Evolutionary conservation across 441 rosid species (phyloP).

Genomic region (Euphorbia schlechtendalii): DNA sequence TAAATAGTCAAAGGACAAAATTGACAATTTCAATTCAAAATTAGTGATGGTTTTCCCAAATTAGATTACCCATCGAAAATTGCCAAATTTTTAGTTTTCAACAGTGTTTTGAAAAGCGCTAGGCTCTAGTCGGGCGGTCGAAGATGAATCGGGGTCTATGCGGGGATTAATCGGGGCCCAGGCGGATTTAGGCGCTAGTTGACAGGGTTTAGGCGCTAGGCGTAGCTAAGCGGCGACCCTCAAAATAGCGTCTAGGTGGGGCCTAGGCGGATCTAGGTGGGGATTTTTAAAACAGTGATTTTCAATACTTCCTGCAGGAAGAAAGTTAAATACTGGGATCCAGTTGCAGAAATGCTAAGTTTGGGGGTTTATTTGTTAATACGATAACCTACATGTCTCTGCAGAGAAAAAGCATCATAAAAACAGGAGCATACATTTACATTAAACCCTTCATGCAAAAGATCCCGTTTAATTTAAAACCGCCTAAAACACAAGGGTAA

Average conservation of each 20-base stretch:
- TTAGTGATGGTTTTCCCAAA: not conserved
- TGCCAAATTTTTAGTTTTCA: not conserved
- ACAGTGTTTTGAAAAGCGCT: too few species aligned
- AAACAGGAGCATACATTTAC: conserved; percentile 8
- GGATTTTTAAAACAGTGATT: too few species aligned
- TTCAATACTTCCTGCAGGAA: not conserved
- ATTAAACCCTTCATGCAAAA: not conserved
- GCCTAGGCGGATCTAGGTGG: too few species aligned
- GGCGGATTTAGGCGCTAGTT: too few species aligned
- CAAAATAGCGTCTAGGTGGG: too few species aligned
- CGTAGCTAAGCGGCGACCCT: too few species aligned
- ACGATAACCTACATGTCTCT: not conserved
- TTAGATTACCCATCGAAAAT: not conserved
- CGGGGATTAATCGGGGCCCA: too few species aligned
- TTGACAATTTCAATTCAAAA: not conserved
- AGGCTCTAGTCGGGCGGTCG: too few species aligned
- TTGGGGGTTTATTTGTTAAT: not conserved
- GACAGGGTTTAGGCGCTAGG: too few species aligned
- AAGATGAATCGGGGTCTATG: too few species aligned
- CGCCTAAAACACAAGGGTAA: not conserved
- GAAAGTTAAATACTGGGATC: not conserved
- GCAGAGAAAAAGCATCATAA: not conserved
- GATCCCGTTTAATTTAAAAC: not conserved
- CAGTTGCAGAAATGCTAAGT: not conserved
- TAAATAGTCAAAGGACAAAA: not conserved